phyloP scores from a whole-genome alignment of 768 basidiomycete species.

The Naganishia randhawae region DNA sequence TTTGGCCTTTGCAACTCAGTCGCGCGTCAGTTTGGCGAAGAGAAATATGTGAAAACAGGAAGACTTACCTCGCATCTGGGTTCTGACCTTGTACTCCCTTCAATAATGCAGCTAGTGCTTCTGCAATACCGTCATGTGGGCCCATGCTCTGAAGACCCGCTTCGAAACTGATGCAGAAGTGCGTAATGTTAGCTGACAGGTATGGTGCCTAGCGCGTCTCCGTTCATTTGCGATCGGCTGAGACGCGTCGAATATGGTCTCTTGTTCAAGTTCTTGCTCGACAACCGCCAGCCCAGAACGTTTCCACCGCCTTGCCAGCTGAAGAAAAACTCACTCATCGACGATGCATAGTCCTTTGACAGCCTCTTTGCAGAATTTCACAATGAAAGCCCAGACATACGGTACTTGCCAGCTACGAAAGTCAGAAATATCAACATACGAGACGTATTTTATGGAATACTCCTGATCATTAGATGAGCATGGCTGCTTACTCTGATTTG shows the following conservation, averaged over 20 bases:
- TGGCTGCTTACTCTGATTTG: constrained; percentile 25
- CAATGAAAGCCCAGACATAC: constrained; percentile 29
- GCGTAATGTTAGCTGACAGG: not conserved
- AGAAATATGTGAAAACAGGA: not conserved
- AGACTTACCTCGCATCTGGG: constrained; percentile 6
- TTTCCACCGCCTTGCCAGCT: not conserved
- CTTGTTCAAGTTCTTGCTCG: constrained; percentile 6
- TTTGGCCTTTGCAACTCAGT: constrained; percentile 8
- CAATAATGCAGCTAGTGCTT: constrained; percentile 1
- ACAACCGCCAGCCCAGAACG: not conserved
- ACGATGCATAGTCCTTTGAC: constrained; percentile 28
- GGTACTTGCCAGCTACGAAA: constrained; percentile 29
- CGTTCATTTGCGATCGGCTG: constrained; percentile 17
- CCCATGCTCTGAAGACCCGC: constrained; percentile 17
- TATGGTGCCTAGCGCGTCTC: not conserved
- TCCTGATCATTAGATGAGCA: not conserved
- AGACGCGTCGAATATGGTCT: constrained; percentile 14
- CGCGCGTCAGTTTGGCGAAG: not conserved
- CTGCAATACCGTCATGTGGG: constrained; percentile 15
- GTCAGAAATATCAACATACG: constrained; percentile 1
- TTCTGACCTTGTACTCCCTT: constrained; percentile 18
- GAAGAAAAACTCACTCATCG: constrained; percentile 29
- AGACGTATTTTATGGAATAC: constrained; percentile 3
- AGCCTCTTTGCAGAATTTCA: constrained; percentile 20
- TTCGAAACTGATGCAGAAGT: constrained; percentile 1